These are phyloP conservation scores for Saccharomyces hybrid DNA, from an alignment of 1,139 yeast genomes.

Conservation along the genomic window DNA sequence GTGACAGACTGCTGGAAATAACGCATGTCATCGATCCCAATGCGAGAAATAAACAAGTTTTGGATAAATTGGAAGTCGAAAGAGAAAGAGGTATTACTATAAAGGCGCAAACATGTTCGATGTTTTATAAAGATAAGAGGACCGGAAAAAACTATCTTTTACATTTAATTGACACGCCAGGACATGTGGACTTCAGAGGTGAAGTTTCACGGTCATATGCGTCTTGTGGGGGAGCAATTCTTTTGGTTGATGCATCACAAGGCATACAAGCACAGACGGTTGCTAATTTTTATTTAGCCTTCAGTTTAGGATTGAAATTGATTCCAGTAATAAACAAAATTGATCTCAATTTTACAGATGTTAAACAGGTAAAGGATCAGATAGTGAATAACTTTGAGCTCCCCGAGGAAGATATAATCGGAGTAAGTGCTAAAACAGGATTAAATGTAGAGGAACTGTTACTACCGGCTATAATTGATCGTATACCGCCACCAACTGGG, in stretches of 20 bases:
- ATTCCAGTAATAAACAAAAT: slow-evolving; percentile 90
- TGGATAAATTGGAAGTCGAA: slow-evolving; percentile 91
- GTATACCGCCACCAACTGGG: slow-evolving; percentile 71
- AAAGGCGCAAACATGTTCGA: slow-evolving; percentile 93
- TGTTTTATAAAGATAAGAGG: slow-evolving; percentile 66
- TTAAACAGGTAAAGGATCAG: slow-evolving; percentile 73
- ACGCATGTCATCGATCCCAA: slow-evolving; percentile 83
- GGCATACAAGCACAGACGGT: slow-evolving; percentile 98
- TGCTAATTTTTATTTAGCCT: slow-evolving; percentile 87
- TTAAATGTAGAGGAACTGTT: slow-evolving; percentile 58
- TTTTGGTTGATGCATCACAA: slow-evolving; percentile 89
- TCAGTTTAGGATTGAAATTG: slow-evolving; percentile 71
- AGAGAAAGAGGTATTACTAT: slow-evolving; percentile 94
- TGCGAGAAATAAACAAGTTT: slow-evolving; percentile 65
- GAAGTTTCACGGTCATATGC: slow-evolving; percentile 94
- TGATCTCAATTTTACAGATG: slow-evolving; percentile 77
- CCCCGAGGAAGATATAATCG: slow-evolving; percentile 63
- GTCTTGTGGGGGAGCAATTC: slow-evolving; percentile 89
- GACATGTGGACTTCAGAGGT: slow-evolving; percentile 93
- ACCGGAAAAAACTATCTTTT: slow-evolving; percentile 61
- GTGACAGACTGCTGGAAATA: slow-evolving; percentile 77
- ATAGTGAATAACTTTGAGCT: slow-evolving; percentile 79
- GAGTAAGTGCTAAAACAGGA: slow-evolving; percentile 92
- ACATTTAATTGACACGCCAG: slow-evolving; percentile 95
- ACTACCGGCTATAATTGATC: slow-evolving; percentile 70